These are phyloP conservation scores for Podosphaera fusca DNA, from an alignment of 2,329 filamentous ascomycete genomes.

Conservation along the genomic window DNA sequence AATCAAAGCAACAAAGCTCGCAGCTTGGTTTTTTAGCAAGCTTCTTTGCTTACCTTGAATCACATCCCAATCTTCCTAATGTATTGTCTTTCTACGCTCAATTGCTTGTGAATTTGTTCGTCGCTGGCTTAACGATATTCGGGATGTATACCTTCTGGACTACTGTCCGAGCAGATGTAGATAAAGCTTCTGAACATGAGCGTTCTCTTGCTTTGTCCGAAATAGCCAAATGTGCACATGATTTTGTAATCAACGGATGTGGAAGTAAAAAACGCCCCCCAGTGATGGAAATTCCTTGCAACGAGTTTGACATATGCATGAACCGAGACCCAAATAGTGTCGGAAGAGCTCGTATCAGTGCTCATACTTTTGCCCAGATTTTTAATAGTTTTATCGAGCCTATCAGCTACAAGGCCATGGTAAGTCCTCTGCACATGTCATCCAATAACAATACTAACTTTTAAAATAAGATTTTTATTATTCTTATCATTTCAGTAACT, in stretches of 20 bases:
- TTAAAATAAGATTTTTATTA: slow-evolving; percentile 25
- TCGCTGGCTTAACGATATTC: slow-evolving; percentile 22
- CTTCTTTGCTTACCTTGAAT: slow-evolving; percentile 37
- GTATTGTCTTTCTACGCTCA: slow-evolving; percentile 45
- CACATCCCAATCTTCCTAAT: slow-evolving; percentile 39
- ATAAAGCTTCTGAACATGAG: slow-evolving; percentile 29
- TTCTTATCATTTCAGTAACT: slow-evolving; percentile 24
- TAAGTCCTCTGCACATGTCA: slow-evolving; percentile 17
- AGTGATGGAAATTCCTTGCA: slow-evolving; percentile 49
- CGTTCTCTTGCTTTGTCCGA: slow-evolving; percentile 48
- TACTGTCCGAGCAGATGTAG: slow-evolving; percentile 14
- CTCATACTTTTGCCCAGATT: slow-evolving; percentile 74
- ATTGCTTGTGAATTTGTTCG: slow-evolving; percentile 25
- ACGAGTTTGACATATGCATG: slow-evolving; percentile 75
- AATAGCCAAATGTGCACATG: slow-evolving; percentile 56
- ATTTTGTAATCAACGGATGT: slow-evolving; percentile 61
- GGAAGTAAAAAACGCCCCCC: slow-evolving; percentile 41
- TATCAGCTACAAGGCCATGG: slow-evolving; percentile 66
- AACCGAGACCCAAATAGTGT: slow-evolving; percentile 56
- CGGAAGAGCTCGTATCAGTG: slow-evolving; percentile 58
- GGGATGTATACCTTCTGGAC: slow-evolving; percentile 13
- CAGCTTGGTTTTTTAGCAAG: slow-evolving; percentile 20
- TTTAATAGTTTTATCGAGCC: slow-evolving; percentile 84
- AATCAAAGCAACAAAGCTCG: background rate
- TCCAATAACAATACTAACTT: background rate